Evolutionary conservation across 179 eudicot species (phyloP), one percentile per base, ranked within the genome.

Genomic region (Drosera spatulata): DNA sequence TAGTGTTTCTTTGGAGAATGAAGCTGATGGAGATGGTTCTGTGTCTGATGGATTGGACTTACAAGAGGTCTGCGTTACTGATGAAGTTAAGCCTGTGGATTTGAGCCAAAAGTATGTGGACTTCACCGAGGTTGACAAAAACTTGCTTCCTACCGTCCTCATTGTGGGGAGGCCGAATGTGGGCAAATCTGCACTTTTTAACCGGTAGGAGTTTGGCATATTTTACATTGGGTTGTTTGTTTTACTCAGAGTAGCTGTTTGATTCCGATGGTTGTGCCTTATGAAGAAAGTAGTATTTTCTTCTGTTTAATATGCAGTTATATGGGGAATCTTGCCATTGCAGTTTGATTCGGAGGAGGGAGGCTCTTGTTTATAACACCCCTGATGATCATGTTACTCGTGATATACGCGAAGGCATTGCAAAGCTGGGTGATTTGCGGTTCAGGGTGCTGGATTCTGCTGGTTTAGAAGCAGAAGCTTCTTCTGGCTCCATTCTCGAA

Each of bases 371-470:
- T 64, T 89, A 80, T 67, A 86, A 88, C 64, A 93, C 99, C 59
- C 99, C 99, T 53, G 87, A 74, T 59, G 99, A 86, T 70, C 99
- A 89, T 68, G 96, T 93, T 61, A 93, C 99, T 46, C 86, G 96
- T 59, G 99, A 93, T 60, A 89, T 93, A 63, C 76, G 95, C 54
- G 99, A 89, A 73, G 96, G 96, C 41, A 64, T 93, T 68, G 99
- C 96, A 45, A 93, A 93, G 69, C 68, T 93, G 72, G 84, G 96
- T 55, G 80, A 86, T 68, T 80, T 93, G 53, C 80, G 96, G 64
- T 93, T 93, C 60, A 79, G 76, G 59, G 87, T 93, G 64, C 81
- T 93, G 72, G 99, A 93, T 80, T 93, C 99, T 13, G 99, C 99
- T 69, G 99, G 99, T 54, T 77, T 93, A 65, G 99, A 93, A 75